Conservation (phyloP, 2,329 filamentous ascomycete species). For the Esteya vermicola region DNA sequence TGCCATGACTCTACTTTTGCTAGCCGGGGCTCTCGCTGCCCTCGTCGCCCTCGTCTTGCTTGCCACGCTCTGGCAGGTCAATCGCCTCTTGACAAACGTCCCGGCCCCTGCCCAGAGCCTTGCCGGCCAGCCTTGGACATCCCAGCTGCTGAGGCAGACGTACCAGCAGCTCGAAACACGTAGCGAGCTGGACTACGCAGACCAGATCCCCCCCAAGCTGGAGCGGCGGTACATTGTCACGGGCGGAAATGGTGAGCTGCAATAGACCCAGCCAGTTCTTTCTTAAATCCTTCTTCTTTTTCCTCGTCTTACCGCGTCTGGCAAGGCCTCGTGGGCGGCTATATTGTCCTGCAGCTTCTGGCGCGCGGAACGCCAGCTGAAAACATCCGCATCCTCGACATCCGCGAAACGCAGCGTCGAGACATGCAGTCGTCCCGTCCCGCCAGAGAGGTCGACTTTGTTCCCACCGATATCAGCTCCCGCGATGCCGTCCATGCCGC, state of each 20-base stretch:
- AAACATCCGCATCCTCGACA: conserved; percentile 32
- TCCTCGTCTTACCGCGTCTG: too few species aligned
- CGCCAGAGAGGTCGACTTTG: conserved; percentile 21
- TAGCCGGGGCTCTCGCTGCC: too few species aligned
- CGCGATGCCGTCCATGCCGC: conserved; percentile 21
- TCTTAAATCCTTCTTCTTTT: too few species aligned
- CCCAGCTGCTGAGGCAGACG: conserved; percentile 15
- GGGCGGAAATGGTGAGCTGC: conserved; percentile 25
- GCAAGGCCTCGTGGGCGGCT: conserved; percentile 30
- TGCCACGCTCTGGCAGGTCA: too few species aligned
- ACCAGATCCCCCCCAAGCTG: conserved; percentile 18
- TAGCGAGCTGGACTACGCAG: conserved; percentile 12
- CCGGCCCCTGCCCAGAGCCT: too few species aligned
- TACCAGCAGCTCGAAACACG: conserved; percentile 17
- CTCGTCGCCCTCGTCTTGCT: too few species aligned
- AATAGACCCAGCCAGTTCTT: too few species aligned
- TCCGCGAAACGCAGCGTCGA: conserved; percentile 22
- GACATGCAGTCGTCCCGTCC: conserved; percentile 23
- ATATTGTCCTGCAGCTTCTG: conserved; percentile 32
- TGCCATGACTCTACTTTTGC: too few species aligned
- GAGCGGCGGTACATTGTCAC: conserved; percentile 23
- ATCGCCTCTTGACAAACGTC: too few species aligned
- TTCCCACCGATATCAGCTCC: conserved; percentile 29
- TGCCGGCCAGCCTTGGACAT: conserved; percentile 16
- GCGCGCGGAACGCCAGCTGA: conserved; percentile 28